phyloP scores from a whole-genome alignment of 2,329 filamentous ascomycete species.

The Cordyceps cicadae region DNA sequence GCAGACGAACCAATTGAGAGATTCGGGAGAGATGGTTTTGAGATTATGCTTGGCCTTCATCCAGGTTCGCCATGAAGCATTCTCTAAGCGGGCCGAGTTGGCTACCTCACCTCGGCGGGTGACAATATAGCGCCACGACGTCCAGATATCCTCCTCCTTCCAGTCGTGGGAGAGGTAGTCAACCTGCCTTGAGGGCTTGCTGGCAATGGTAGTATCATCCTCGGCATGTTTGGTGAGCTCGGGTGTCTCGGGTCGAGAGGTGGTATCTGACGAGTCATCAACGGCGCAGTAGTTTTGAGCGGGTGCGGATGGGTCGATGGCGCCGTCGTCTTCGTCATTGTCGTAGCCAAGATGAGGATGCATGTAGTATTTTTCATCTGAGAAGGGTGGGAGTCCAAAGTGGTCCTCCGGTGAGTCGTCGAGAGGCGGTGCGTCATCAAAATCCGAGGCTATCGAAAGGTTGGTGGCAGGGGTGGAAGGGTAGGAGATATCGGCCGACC shows the following conservation, averaged over 20 bases:
- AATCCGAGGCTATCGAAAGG: slow-evolving; percentile 51
- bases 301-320: slow-evolving; percentile 37
- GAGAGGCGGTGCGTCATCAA: slow-evolving; percentile 39
- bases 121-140: slow-evolving; percentile 90
- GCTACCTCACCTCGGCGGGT: slow-evolving; percentile 70
- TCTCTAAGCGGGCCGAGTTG: slow-evolving; percentile 78
- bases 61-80: slow-evolving; percentile 97
- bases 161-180: slow-evolving; percentile 91
- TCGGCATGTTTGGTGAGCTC: slow-evolving; percentile 54
- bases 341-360: slow-evolving; percentile 23
- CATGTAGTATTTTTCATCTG: slow-evolving; percentile 37
- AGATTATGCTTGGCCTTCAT: slow-evolving; percentile 84
- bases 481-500: slow-evolving; percentile 49
- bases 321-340: slow-evolving; percentile 35
- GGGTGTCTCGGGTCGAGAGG: slow-evolving; percentile 52
- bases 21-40: slow-evolving; percentile 81
- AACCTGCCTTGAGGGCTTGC: slow-evolving; percentile 77
- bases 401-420: slow-evolving; percentile 38
- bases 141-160: slow-evolving; percentile 95
- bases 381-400: slow-evolving; percentile 38
- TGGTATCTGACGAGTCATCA: slow-evolving; percentile 40
- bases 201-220: slow-evolving; percentile 70
- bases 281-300: slow-evolving; percentile 48
- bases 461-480: slow-evolving; percentile 57
- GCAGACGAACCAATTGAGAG: slow-evolving; percentile 76